phyloP scores from a whole-genome alignment of 768 basidiomycete species.

The Podaxis mareebaensis region DNA sequence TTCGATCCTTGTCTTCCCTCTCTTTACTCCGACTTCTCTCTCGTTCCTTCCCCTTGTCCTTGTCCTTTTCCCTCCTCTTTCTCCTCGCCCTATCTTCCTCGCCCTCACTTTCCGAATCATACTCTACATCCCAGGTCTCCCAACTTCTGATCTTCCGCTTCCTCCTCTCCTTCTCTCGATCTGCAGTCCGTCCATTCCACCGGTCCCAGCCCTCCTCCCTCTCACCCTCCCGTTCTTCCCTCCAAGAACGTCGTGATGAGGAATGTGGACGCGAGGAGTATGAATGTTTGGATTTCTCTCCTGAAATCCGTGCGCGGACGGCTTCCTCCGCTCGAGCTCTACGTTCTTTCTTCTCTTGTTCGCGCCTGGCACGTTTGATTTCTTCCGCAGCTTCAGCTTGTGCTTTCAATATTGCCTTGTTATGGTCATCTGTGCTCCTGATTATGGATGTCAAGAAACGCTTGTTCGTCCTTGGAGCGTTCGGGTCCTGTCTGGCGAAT shows the following conservation, averaged over 20 bases:
- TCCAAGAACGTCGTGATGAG: conserved; percentile 15
- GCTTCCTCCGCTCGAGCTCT: conserved; percentile 76
- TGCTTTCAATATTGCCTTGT: conserved; percentile 76
- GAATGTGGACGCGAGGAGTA: neutral
- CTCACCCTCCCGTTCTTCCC: conserved; percentile 17
- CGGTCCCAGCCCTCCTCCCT: conserved; percentile 50
- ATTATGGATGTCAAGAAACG: conserved; percentile 86
- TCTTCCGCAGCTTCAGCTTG: conserved; percentile 76
- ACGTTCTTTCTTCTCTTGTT: conserved; percentile 62
- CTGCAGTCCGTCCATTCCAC: conserved; percentile 52
- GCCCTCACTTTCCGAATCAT: conserved; percentile 28
- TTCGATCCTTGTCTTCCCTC: conserved; percentile 23
- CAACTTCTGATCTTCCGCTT: conserved; percentile 48
- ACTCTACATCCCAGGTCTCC: conserved; percentile 49
- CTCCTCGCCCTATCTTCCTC: conserved; percentile 24
- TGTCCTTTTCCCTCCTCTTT: conserved; percentile 22
- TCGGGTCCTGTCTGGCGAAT: conserved; percentile 27
- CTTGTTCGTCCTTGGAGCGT: conserved; percentile 80
- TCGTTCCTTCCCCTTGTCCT: conserved; percentile 21
- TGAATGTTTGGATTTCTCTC: conserved; percentile 4
- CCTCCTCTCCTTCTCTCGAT: conserved; percentile 27
- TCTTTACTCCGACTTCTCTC: conserved; percentile 26
- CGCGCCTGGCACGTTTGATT: conserved; percentile 66
- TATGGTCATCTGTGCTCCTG: conserved; percentile 93
- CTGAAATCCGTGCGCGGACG: conserved; percentile 28